These are phyloP conservation scores for Takakia lepidozioides DNA, from an alignment of 225 moss, liverwort and hornwort genomes.

Conservation along the genomic window DNA sequence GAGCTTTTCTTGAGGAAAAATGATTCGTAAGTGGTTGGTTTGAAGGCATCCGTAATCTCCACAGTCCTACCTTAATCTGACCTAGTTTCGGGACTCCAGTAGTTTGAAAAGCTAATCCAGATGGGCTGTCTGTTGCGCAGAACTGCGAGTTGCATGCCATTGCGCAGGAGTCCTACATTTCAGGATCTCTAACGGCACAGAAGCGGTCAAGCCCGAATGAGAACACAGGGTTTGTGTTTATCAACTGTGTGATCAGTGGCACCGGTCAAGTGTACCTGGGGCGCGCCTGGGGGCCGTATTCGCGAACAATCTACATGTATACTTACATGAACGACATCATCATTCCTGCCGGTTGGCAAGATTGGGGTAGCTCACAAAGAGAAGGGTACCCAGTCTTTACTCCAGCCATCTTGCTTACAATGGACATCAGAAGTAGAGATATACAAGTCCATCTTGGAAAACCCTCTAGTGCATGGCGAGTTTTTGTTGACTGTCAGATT, in stretches of 20 bases:
- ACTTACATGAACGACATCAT: conserved; percentile 62
- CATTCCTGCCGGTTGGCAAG: conserved; percentile 65
- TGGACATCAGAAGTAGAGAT: too few species aligned
- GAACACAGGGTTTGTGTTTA: conserved; percentile 73
- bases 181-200: conserved; percentile 76
- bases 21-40: too few species aligned
- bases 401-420: too few species aligned
- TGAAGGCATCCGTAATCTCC: too few species aligned
- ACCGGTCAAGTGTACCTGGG: conserved; percentile 72
- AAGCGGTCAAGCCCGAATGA: conserved; percentile 56
- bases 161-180: conserved; percentile 35
- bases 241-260: conserved; percentile 63
- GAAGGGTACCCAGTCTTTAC: conserved; percentile 20
- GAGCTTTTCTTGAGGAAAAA: too few species aligned
- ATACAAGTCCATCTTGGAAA: too few species aligned
- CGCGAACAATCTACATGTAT: conserved; percentile 66
- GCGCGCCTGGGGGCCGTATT: conserved; percentile 74
- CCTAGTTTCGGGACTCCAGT: too few species aligned
- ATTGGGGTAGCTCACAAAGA: conserved; percentile 55
- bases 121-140: conserved; percentile 14
- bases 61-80: too few species aligned
- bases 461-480: too few species aligned
- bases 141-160: conserved; percentile 62
- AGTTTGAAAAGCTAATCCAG: neutral
- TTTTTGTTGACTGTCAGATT: neutral